Evolutionary conservation across 2,329 filamentous ascomycete genomes (phyloP).

Genomic region (Penicillium janthinellum): DNA sequence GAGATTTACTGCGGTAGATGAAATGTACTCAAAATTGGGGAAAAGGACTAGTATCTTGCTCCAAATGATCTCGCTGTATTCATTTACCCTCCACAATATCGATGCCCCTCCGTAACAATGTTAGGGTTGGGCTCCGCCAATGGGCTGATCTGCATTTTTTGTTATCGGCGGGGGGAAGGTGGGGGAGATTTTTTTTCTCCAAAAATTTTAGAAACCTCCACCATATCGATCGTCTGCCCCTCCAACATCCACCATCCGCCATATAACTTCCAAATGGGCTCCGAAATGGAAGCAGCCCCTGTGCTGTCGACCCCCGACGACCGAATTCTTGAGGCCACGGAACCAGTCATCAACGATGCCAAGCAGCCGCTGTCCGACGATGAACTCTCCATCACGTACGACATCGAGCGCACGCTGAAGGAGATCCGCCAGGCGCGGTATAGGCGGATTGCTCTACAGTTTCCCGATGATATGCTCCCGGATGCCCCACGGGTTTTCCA

Average conservation of each 20-base stretch:
- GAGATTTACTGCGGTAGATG: background rate
- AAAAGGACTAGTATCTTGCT: background rate
- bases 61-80: background rate
- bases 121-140: slow-evolving; percentile 21
- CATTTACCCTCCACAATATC: no score
- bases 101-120: slow-evolving; percentile 6
- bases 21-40: no score
- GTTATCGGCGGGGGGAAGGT: slow-evolving; percentile 35
- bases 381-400: slow-evolving; percentile 76
- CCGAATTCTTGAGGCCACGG: slow-evolving; percentile 60
- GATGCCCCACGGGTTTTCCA: slow-evolving; percentile 82
- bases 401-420: slow-evolving; percentile 74
- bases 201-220: slow-evolving; percentile 20
- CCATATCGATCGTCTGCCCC: slow-evolving; percentile 10
- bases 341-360: slow-evolving; percentile 41
- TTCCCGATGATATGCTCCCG: slow-evolving; percentile 87
- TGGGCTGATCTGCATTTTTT: slow-evolving; percentile 20
- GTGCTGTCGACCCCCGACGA: slow-evolving; percentile 65
- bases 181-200: slow-evolving; percentile 29
- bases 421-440: slow-evolving; percentile 75
- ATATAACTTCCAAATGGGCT: slow-evolving; percentile 25
- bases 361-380: slow-evolving; percentile 58
- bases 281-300: slow-evolving; percentile 51
- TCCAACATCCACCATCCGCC: slow-evolving; percentile 7
- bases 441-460: slow-evolving; percentile 84